Evolutionary conservation across 2,329 filamentous ascomycete genomes (phyloP).

Genomic region (Cytospora schulzeri): DNA sequence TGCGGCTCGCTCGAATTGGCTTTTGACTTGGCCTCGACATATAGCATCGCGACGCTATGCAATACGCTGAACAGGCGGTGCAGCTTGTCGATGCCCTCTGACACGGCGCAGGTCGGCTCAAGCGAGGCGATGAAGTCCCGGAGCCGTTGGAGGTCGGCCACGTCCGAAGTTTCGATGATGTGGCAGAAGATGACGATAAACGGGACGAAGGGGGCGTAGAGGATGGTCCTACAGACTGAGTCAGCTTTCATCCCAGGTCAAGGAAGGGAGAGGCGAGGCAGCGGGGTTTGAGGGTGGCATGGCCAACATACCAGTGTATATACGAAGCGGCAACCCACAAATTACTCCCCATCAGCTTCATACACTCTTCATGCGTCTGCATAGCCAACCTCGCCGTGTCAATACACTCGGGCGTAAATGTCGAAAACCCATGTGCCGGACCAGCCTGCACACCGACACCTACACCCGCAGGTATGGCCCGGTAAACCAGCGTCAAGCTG

Average conservation of each 20-base stretch:
- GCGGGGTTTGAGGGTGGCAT: slow-evolving; percentile 7
- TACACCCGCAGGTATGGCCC: slow-evolving; percentile 50
- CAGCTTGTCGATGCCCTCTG: slow-evolving; percentile 61
- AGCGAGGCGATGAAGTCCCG: slow-evolving; percentile 60
- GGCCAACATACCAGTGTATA: slow-evolving; percentile 51
- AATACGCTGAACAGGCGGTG: slow-evolving; percentile 65
- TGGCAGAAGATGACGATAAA: slow-evolving; percentile 63
- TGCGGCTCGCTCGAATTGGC: slow-evolving; percentile 54
- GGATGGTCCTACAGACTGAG: slow-evolving; percentile 46
- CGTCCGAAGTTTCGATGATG: slow-evolving; percentile 55
- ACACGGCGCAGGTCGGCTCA: slow-evolving; percentile 51
- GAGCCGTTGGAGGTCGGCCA: slow-evolving; percentile 56
- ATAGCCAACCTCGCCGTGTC: slow-evolving; percentile 53
- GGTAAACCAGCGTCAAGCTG: slow-evolving; percentile 54
- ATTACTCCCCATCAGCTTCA: slow-evolving; percentile 45
- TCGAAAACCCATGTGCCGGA: slow-evolving; percentile 38
- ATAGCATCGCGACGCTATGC: slow-evolving; percentile 61
- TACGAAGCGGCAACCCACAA: slow-evolving; percentile 49
- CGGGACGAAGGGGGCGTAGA: slow-evolving; percentile 60
- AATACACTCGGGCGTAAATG: slow-evolving; percentile 53
- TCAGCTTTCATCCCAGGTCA: slow-evolving; percentile 5
- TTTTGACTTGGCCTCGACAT: slow-evolving; percentile 60
- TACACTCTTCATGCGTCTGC: slow-evolving; percentile 47
- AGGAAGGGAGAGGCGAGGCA: slow-evolving; percentile 10
- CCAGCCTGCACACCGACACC: slow-evolving; percentile 28